Conservation (phyloP, 441 rosid genomes). For the Aquilaria agallochum region DNA sequence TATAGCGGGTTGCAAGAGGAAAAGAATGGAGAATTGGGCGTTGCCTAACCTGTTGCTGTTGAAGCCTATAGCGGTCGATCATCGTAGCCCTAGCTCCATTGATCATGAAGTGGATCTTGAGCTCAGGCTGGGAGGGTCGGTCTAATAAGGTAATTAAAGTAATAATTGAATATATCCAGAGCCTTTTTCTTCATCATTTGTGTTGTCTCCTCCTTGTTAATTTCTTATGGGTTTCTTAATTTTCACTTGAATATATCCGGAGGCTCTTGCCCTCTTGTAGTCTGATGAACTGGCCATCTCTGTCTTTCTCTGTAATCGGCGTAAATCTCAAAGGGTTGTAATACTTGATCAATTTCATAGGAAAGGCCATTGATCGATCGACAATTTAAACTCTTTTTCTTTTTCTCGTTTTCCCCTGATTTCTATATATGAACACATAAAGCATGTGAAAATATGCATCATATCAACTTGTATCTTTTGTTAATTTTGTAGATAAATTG, state of each 20-base stretch:
- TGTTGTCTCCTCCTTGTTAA: slow-evolving; percentile 15
- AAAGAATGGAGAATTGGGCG: slow-evolving; percentile 34
- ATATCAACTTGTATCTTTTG: no score
- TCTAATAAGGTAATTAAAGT: slow-evolving; percentile 42
- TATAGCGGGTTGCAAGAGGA: slow-evolving; percentile 35
- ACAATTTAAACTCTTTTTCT: background rate
- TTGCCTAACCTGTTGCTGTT: slow-evolving; percentile 30
- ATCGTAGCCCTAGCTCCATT: slow-evolving; percentile 30
- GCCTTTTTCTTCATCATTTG: slow-evolving; percentile 7
- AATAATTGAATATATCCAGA: background rate
- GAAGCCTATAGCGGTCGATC: slow-evolving; percentile 34
- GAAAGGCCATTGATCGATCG: background rate
- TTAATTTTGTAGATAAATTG: no score
- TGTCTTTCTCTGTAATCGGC: slow-evolving; percentile 11
- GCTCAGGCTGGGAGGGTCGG: slow-evolving; percentile 74
- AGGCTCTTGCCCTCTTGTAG: background rate
- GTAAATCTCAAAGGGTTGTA: slow-evolving; percentile 23
- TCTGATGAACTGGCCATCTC: slow-evolving; percentile 20
- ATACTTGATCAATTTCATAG: slow-evolving; percentile 18
- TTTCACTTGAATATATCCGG: background rate
- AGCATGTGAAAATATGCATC: no score
- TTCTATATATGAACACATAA: no score
- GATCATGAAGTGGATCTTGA: slow-evolving; percentile 88
- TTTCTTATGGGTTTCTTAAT: slow-evolving; percentile 9
- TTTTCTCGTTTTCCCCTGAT: no score